phyloP scores from a whole-genome alignment of 208 protist species.

The Leishmania tarentolae region DNA sequence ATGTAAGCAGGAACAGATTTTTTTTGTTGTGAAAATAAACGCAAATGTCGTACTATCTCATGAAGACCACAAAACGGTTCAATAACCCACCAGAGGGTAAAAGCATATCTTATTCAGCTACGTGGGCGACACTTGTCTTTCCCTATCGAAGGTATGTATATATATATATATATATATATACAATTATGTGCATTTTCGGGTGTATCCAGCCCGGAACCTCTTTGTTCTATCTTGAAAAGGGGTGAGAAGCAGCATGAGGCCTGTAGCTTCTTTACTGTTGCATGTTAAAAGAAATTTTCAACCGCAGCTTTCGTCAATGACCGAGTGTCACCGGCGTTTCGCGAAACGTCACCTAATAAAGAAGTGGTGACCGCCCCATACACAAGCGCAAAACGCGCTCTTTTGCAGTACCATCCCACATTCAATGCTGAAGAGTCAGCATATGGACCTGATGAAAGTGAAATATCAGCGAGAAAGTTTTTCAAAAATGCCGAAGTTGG shows the following conservation, averaged over 20 bases:
- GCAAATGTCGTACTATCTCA: not conserved
- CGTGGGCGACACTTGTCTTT: not conserved
- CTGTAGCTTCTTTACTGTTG: not conserved
- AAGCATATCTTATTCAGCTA: not conserved
- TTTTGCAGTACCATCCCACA: conserved; percentile 52
- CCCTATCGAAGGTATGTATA: not conserved
- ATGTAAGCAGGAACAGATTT: not conserved
- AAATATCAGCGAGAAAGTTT: conserved; percentile 55
- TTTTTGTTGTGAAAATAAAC: not conserved
- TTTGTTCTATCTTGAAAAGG: not conserved
- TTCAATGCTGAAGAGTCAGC: conserved; percentile 36
- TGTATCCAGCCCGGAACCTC: not conserved
- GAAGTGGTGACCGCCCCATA: conserved; percentile 66
- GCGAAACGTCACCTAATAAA: conserved; percentile 67
- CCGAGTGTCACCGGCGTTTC: conserved; percentile 45
- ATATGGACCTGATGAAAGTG: conserved; percentile 72
- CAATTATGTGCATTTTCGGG: not conserved
- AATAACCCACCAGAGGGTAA: not conserved
- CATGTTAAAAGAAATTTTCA: conserved; percentile 31
- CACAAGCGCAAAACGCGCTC: conserved; percentile 48
- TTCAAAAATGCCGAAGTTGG: conserved; percentile 42
- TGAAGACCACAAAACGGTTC: not conserved
- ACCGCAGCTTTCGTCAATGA: conserved; percentile 36
- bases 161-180: too few relatives aligned
- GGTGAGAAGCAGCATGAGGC: not conserved